A percentile compares a stretch with the other conserved stretches of the same genome.
phyloP scores from a whole-genome alignment of 352 stramenopile species.

The Globisporangium viniferum region DNA sequence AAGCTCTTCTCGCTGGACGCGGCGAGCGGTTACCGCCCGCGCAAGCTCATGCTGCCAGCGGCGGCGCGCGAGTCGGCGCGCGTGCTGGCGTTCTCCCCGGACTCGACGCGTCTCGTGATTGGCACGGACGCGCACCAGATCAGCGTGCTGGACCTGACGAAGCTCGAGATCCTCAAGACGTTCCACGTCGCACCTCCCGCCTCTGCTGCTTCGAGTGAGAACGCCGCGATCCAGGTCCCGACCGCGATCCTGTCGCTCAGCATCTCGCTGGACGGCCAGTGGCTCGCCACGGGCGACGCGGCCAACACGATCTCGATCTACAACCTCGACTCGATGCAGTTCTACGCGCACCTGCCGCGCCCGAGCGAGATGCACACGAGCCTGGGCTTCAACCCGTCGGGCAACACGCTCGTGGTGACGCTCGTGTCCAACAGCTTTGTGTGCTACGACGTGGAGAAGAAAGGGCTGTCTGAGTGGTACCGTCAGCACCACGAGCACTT shows the following conservation, averaged over 20 bases:
- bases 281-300: conserved; percentile 67
- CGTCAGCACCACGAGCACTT: conserved; percentile 63
- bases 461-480: conserved; percentile 73
- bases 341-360: conserved; percentile 63
- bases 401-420: conserved; percentile 75
- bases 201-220: conserved; percentile 4
- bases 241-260: conserved; percentile 64
- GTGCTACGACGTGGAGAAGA: conserved; percentile 83
- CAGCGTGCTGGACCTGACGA: conserved; percentile 66
- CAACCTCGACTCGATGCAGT: conserved; percentile 87
- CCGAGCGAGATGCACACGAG: conserved; percentile 76
- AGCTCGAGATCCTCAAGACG: conserved; percentile 74
- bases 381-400: conserved; percentile 72
- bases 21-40: conserved; percentile 39
- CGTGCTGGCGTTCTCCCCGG: conserved; percentile 72
- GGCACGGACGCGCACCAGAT: conserved; percentile 63
- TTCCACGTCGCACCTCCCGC: conserved; percentile 39
- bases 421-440: conserved; percentile 84
- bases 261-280: conserved; percentile 79
- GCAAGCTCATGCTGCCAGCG: conserved; percentile 48
- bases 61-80: conserved; percentile 45
- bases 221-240: conserved; percentile 6
- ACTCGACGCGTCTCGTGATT: conserved; percentile 74
- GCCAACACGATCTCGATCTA: conserved; percentile 74
- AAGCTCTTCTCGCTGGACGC: conserved; percentile 86